These are phyloP conservation scores for Wickerhamomyces ciferrii DNA, from an alignment of 805 yeast genomes.

Conservation along the genomic window DNA sequence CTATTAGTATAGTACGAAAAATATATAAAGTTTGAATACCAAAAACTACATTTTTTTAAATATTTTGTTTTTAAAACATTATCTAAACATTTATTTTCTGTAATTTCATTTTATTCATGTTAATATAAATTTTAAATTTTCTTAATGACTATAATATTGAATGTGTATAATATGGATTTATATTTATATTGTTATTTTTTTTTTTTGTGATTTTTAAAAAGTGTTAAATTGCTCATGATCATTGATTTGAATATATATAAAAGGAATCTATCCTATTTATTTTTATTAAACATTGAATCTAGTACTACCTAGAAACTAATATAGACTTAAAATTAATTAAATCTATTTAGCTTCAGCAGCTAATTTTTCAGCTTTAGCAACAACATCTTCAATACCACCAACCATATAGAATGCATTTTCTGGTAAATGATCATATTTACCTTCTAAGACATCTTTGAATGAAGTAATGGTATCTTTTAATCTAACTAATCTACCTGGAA, in stretches of 20 bases:
- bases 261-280: not conserved
- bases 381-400: conserved; percentile 98
- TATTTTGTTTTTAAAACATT: not conserved
- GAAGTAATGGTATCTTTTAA: conserved; percentile 91
- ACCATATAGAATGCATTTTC: conserved; percentile 99
- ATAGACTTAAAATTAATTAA: not conserved
- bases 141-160: not conserved
- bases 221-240: not conserved
- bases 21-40: no score
- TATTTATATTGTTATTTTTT: not conserved
- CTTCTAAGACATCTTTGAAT: conserved; percentile 95
- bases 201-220: not conserved
- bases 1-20: no score
- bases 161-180: not conserved
- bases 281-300: not conserved
- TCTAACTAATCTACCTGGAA: conserved; percentile 95
- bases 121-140: not conserved
- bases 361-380: conserved; percentile 98
- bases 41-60: no score
- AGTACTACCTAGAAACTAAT: no score
- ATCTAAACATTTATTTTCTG: not conserved
- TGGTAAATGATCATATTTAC: conserved; percentile 98
- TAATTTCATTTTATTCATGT: not conserved
- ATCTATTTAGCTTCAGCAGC: conserved; percentile 83
- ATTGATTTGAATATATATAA: not conserved